Evolutionary conservation across 1,284 basidiomycete genomes (phyloP).

Genomic region (Coniferiporia sulphurascens): DNA sequence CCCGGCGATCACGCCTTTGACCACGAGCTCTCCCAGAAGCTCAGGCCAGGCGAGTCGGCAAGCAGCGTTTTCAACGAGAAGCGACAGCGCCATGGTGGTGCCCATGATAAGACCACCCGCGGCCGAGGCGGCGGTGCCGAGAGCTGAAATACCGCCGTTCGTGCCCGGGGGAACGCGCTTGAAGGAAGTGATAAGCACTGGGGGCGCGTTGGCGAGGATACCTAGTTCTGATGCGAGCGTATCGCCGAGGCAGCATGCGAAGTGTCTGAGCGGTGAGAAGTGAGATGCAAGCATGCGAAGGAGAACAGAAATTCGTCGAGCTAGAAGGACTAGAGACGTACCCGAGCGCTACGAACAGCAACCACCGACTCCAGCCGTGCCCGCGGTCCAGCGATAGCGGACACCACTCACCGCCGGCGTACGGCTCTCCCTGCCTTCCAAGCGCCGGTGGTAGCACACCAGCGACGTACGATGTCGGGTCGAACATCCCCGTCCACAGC

Average conservation of each 20-base stretch:
- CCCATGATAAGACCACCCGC: slow-evolving; percentile 76
- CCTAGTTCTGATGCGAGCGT: slow-evolving; percentile 81
- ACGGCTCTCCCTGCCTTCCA: slow-evolving; percentile 19
- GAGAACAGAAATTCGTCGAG: no score
- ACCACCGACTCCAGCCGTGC: slow-evolving; percentile 47
- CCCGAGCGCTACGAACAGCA: slow-evolving; percentile 70
- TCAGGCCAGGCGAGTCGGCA: slow-evolving; percentile 36
- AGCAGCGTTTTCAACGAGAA: slow-evolving; percentile 58
- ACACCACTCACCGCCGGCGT: slow-evolving; percentile 46
- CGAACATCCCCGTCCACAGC: slow-evolving; percentile 60
- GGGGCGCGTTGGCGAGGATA: slow-evolving; percentile 66
- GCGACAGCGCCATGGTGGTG: slow-evolving; percentile 47
- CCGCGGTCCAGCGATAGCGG: slow-evolving; percentile 38
- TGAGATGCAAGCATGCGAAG: neutral
- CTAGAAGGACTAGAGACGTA: slow-evolving; percentile 31
- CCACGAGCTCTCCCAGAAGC: slow-evolving; percentile 41
- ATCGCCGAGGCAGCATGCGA: slow-evolving; percentile 80
- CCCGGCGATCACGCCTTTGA: slow-evolving; percentile 63
- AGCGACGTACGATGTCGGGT: slow-evolving; percentile 31
- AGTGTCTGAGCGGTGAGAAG: slow-evolving; percentile 49
- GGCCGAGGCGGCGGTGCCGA: slow-evolving; percentile 72
- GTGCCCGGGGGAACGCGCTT: slow-evolving; percentile 81
- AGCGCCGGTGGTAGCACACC: slow-evolving; percentile 20
- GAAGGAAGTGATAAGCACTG: slow-evolving; percentile 72
- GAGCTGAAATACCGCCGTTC: slow-evolving; percentile 80